Evolutionary conservation across 179 eudicot genomes (phyloP).

Genomic region (Spinacia oleracea): DNA sequence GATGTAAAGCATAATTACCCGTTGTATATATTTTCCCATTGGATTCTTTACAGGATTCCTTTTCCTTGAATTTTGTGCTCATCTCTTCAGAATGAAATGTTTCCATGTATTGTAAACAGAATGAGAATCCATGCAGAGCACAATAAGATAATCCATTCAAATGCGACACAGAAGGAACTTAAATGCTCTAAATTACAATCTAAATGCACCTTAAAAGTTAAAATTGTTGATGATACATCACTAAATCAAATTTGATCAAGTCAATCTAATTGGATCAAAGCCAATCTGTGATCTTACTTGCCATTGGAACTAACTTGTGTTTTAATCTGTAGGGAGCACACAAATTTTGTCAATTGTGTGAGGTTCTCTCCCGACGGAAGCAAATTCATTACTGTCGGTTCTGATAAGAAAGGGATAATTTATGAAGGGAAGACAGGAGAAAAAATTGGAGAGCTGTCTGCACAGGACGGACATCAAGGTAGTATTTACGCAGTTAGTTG

Average conservation of each 20-base stretch:
- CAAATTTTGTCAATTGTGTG: slow-evolving; percentile 91
- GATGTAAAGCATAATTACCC: not conserved
- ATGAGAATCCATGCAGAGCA: not conserved
- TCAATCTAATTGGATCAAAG: not conserved
- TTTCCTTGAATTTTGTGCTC: not conserved
- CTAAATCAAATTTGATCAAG: too few relatives aligned
- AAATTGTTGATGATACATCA: too few relatives aligned
- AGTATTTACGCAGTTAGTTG: slow-evolving; percentile 97
- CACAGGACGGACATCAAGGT: slow-evolving; percentile 88
- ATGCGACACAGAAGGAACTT: too few relatives aligned
- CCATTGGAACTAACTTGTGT: slow-evolving; percentile 10
- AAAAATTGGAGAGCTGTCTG: slow-evolving; percentile 75
- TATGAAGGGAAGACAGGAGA: slow-evolving; percentile 91
- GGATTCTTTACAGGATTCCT: not conserved
- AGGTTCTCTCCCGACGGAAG: slow-evolving; percentile 96
- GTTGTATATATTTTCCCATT: not conserved
- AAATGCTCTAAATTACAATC: too few relatives aligned
- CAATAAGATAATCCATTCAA: too few relatives aligned
- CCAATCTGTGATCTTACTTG: not conserved
- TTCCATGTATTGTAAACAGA: not conserved
- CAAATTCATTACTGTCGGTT: slow-evolving; percentile 89
- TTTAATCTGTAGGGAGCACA: slow-evolving; percentile 65
- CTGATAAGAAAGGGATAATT: slow-evolving; percentile 83
- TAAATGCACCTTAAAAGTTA: too few relatives aligned
- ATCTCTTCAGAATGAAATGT: not conserved